phyloP scores from a whole-genome alignment of 495 filamentous ascomycete species.

The Barbatosphaeria neglecta region DNA sequence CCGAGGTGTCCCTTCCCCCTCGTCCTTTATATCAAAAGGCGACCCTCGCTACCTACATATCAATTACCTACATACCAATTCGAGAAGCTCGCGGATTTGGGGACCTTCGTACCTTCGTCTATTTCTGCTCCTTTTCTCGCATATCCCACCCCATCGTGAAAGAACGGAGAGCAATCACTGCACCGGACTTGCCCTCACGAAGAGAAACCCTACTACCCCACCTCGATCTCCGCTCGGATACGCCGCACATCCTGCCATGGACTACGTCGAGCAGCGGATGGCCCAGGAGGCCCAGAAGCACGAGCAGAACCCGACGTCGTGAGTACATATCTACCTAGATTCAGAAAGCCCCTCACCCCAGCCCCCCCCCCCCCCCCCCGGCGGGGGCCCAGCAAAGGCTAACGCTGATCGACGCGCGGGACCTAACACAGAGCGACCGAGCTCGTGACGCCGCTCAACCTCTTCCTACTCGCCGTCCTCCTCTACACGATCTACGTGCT shows the following conservation, averaged over 20 bases:
- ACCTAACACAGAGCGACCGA: slow-evolving; percentile 39
- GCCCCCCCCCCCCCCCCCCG: slow-evolving; percentile 7
- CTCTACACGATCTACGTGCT: slow-evolving; percentile 58
- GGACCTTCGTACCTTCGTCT: too few relatives aligned
- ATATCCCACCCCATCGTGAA: too few relatives aligned
- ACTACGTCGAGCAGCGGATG: slow-evolving; percentile 45
- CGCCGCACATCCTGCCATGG: slow-evolving; percentile 22
- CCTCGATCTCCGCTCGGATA: background rate
- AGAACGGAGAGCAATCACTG: too few relatives aligned
- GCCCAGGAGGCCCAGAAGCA: slow-evolving; percentile 31
- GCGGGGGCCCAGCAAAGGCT: slow-evolving; percentile 1
- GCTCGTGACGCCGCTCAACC: slow-evolving; percentile 68
- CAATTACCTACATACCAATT: too few relatives aligned
- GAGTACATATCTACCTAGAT: too few relatives aligned
- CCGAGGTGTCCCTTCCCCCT: too few relatives aligned
- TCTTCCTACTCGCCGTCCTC: slow-evolving; percentile 59
- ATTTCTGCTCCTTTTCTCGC: background rate
- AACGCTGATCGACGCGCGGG: slow-evolving; percentile 5
- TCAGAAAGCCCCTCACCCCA: too few relatives aligned
- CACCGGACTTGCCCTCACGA: too few relatives aligned
- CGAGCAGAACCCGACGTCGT: slow-evolving; percentile 5
- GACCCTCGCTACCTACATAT: too few relatives aligned
- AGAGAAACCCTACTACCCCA: too few relatives aligned
- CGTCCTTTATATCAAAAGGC: too few relatives aligned
- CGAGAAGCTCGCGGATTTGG: too few relatives aligned